These are phyloP conservation scores for Toxicodendron radicans DNA, from an alignment of 345 rosid species.

Conservation along the genomic window DNA sequence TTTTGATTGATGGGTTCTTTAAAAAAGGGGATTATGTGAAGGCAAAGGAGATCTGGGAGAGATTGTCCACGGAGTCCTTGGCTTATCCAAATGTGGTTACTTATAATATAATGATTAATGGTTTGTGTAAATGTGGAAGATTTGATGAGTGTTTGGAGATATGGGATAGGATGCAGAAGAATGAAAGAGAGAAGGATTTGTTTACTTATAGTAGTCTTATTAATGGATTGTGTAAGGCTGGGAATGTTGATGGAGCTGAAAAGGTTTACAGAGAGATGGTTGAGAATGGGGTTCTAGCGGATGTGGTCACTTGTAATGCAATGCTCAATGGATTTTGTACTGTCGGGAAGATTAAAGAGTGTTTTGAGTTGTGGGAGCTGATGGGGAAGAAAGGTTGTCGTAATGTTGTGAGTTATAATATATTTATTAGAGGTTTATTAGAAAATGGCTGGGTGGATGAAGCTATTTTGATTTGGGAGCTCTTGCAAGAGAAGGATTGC, in stretches of 20 bases:
- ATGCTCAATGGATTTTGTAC: conserved; percentile 75
- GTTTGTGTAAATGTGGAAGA: conserved; percentile 71
- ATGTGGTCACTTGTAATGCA: conserved; percentile 73
- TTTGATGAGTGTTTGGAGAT: conserved; percentile 63
- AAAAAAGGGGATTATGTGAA: conserved; percentile 44
- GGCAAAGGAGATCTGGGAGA: conserved; percentile 68
- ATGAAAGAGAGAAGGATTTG: conserved; percentile 60
- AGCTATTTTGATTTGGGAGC: conserved; percentile 64
- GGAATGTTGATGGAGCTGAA: conserved; percentile 69
- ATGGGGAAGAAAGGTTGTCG: conserved; percentile 64
- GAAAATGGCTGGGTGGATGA: conserved; percentile 64
- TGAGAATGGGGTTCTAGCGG: conserved; percentile 46
- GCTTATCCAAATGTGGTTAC: conserved; percentile 76
- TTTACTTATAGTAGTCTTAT: conserved; percentile 72
- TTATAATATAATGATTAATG: conserved; percentile 82
- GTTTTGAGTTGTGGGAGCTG: conserved; percentile 71
- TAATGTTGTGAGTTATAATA: conserved; percentile 69
- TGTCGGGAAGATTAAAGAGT: conserved; percentile 57
- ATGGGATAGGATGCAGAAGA: conserved; percentile 79
- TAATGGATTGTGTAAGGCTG: conserved; percentile 58
- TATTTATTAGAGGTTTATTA: conserved; percentile 68
- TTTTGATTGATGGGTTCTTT: conserved; percentile 71
- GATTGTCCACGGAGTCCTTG: conserved; percentile 42
- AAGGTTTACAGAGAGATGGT: conserved; percentile 63
- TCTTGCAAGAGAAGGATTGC: conserved; percentile 48